phyloP scores from a whole-genome alignment of 768 basidiomycete genomes.

The Leccinum fibrillosum region DNA sequence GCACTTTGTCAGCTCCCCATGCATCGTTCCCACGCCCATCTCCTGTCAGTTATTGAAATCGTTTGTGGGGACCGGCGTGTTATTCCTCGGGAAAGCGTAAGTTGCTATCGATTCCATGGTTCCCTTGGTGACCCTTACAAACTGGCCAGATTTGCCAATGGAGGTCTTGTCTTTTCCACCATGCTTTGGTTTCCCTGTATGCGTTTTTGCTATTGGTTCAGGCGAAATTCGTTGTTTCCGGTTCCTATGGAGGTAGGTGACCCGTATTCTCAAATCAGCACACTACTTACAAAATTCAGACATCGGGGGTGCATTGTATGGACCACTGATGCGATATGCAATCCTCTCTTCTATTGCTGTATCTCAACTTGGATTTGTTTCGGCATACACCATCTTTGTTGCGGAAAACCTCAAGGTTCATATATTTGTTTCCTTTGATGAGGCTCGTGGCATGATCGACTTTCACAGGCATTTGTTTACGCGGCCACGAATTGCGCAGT shows the following conservation, averaged over 20 bases:
- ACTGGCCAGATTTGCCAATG: conserved; percentile 79
- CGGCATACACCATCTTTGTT: conserved; percentile 95
- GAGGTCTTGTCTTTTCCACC: conserved; percentile 87
- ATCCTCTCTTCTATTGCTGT: conserved; percentile 86
- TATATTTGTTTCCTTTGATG: background rate
- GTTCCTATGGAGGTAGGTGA: conserved; percentile 83
- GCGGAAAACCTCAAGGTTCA: conserved; percentile 76
- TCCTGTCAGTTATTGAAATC: conserved; percentile 76
- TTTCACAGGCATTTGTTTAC: conserved; percentile 71
- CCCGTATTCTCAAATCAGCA: background rate
- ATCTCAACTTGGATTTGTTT: conserved; percentile 86
- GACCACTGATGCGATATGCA: conserved; percentile 86
- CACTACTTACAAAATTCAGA: conserved; percentile 43
- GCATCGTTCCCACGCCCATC: conserved; percentile 2
- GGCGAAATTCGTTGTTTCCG: conserved; percentile 84
- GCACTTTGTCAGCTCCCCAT: conserved; percentile 16
- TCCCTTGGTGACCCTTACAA: conserved; percentile 4
- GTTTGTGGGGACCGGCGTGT: conserved; percentile 92
- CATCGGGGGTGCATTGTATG: conserved; percentile 90
- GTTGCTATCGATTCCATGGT: background rate
- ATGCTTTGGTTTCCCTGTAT: conserved; percentile 80
- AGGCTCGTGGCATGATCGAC: background rate
- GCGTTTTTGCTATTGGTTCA: conserved; percentile 90
- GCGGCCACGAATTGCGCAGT: conserved; percentile 75
- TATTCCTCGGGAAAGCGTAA: conserved; percentile 94